These are phyloP conservation scores for Tolypocladium pustulatum DNA, from an alignment of 2,329 filamentous ascomycete genomes.

Conservation along the genomic window DNA sequence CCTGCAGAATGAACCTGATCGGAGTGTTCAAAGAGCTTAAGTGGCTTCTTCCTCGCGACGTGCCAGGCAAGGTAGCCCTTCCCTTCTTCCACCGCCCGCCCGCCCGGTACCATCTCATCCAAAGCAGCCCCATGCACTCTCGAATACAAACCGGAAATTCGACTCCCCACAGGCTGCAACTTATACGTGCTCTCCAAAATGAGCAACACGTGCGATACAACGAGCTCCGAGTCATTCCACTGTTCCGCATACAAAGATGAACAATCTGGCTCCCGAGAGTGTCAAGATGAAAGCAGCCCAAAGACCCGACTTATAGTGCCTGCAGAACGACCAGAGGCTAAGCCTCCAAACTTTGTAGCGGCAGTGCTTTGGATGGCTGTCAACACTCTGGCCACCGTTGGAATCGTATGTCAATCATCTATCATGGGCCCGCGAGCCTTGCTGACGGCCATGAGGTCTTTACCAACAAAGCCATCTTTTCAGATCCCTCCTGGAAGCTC, in stretches of 20 bases:
- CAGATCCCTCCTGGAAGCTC: conserved; percentile 47
- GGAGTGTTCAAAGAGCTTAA: too few species aligned
- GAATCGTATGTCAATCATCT: conserved; percentile 36
- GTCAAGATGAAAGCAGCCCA: not conserved
- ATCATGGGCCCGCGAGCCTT: conserved; percentile 1
- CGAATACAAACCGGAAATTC: not conserved
- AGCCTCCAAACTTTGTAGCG: not conserved
- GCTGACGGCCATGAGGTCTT: conserved; percentile 41
- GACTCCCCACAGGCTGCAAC: not conserved
- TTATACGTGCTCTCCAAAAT: not conserved
- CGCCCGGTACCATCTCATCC: not conserved
- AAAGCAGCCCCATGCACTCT: not conserved
- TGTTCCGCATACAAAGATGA: not conserved
- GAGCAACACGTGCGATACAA: not conserved
- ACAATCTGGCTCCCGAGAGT: not conserved
- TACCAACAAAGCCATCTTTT: conserved; percentile 61
- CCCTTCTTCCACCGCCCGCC: not conserved
- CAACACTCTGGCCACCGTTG: conserved; percentile 53
- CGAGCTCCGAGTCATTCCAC: not conserved
- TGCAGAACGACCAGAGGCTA: not conserved
- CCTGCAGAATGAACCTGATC: not conserved
- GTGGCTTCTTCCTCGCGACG: not conserved
- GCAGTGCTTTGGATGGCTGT: conserved; percentile 43
- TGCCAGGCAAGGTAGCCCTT: too few species aligned
- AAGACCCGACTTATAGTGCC: not conserved